Percentiles rank a stretch among this genome's conserved stretches.
These are phyloP conservation scores for Colletotrichum tamarilloi DNA, from an alignment of 2,329 filamentous ascomycete genomes.

Conservation along the genomic window DNA sequence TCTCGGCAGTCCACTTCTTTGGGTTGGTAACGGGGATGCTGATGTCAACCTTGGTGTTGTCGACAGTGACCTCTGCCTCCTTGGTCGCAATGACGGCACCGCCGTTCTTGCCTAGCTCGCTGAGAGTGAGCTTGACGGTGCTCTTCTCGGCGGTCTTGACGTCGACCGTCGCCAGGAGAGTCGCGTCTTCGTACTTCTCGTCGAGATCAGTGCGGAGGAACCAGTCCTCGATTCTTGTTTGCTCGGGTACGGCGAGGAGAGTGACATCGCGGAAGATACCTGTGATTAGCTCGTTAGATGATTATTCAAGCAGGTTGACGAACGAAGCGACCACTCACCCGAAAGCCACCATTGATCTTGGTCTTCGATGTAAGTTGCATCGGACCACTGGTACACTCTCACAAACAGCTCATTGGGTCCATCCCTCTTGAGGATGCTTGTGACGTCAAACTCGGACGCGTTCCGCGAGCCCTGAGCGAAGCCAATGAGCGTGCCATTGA, in stretches of 20 bases:
- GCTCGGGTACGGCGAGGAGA: slow-evolving; percentile 65
- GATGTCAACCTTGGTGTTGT: slow-evolving; percentile 50
- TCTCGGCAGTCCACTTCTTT: slow-evolving; percentile 76
- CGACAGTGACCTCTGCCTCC: slow-evolving; percentile 41
- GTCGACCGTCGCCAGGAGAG: slow-evolving; percentile 60
- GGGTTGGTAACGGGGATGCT: slow-evolving; percentile 62
- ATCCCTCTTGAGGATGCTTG: slow-evolving; percentile 52
- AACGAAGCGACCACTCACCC: slow-evolving; percentile 47
- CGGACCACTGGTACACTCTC: slow-evolving; percentile 77
- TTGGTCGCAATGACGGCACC: slow-evolving; percentile 44
- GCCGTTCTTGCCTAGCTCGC: slow-evolving; percentile 50
- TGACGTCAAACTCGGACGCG: slow-evolving; percentile 76
- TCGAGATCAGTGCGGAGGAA: slow-evolving; percentile 67
- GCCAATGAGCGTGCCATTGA: slow-evolving; percentile 73
- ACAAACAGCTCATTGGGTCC: slow-evolving; percentile 68
- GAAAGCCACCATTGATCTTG: slow-evolving; percentile 78
- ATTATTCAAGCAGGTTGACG: no score
- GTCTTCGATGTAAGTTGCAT: slow-evolving; percentile 77
- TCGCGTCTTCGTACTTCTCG: slow-evolving; percentile 59
- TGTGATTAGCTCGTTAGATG: slow-evolving; percentile 32
- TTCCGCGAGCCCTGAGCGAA: slow-evolving; percentile 78
- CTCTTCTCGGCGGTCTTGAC: slow-evolving; percentile 48
- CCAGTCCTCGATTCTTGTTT: slow-evolving; percentile 66
- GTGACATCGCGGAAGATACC: slow-evolving; percentile 76
- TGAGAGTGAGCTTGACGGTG: slow-evolving; percentile 55